Evolutionary conservation across 805 yeast genomes (phyloP), one percentile per base, ranked within the genome.

Genomic region (Yamadazyma tumulicola): DNA sequence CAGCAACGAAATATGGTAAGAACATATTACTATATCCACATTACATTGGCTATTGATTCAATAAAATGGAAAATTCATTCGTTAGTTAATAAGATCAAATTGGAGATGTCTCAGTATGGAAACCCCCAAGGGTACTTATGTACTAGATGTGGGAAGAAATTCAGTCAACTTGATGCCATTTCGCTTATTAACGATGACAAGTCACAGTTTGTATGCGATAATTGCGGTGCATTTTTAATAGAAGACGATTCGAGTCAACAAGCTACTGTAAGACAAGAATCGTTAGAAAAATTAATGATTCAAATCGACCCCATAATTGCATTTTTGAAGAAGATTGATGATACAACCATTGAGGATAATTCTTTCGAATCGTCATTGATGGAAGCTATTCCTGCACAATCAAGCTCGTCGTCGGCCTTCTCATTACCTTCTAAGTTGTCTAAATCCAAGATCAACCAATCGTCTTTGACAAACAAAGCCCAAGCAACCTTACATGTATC

Each of bases 21-120:
- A 48, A 83, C 91, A 2, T 87, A 87, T 50, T 93, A 82, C 61
- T 93, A 76, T 57, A 81, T 91, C 35, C 96, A 87, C 53, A 78
- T 76, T 54, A 86, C 96, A 3, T 95, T 88, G 57, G 95, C 97
- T 0, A 85, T 93, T 26, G 98, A 93, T 61, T 79, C 96, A 3
- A 79, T 93, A 54, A 93, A 93, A 60, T 93, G 97, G 97, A 88
- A 89, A 53, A 85, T 91, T 39, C 96, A 91, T 56, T 77, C 85
- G 30, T 73, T 93, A 18, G 97, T 86, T 10, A 81, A 81, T 47
- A 57, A 71, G 35, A 69, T 89, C 37, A 86, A 86, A 52, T 85
- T 83, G 43, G 95, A 88, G 50, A 74, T 91, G 62, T 80, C 86
- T 33, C 84, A 79, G 44, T 85, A 82, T 49, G 79, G 87, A 17